Evolutionary conservation across 306 rosid species (phyloP).

Genomic region (Cicer pinnatifidum): DNA sequence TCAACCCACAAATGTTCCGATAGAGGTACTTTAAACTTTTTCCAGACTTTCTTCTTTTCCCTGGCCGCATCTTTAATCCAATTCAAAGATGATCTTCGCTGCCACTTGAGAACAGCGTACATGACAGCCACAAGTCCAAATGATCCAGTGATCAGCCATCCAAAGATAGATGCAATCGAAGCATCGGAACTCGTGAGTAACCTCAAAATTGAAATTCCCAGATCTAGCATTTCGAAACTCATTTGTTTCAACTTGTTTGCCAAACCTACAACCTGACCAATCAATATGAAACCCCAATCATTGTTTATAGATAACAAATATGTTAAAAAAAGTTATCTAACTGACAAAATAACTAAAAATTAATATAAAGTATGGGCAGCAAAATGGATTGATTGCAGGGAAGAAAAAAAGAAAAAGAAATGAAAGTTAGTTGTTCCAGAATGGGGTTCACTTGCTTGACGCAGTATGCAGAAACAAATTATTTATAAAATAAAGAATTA

Average conservation of each 20-base stretch:
- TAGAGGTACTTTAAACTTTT: constrained; percentile 63
- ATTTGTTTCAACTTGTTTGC: constrained; percentile 29
- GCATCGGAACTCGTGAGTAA: constrained; percentile 47
- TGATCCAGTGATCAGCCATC: constrained; percentile 71
- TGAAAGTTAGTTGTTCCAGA: constrained; percentile 28
- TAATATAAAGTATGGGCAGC: constrained; percentile 42
- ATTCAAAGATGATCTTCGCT: constrained; percentile 64
- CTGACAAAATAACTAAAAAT: constrained; percentile 33
- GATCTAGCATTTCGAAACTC: constrained; percentile 51
- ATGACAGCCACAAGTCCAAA: constrained; percentile 65
- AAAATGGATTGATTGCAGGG: constrained; percentile 8
- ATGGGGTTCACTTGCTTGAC: constrained; percentile 16
- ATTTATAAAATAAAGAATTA: neutral
- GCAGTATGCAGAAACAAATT: constrained; percentile 17
- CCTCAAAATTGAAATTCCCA: constrained; percentile 55
- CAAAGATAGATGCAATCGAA: constrained; percentile 55
- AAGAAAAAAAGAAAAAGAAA: constrained; percentile 34
- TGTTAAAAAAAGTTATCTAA: neutral
- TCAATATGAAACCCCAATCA: constrained; percentile 17
- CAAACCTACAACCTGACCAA: constrained; percentile 50
- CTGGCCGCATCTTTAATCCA: constrained; percentile 82
- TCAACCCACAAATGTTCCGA: constrained; percentile 72
- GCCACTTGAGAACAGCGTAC: constrained; percentile 72
- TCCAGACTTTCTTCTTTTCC: constrained; percentile 77
- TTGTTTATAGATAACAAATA: neutral